phyloP scores from a whole-genome alignment of 495 filamentous ascomycete genomes.

The Neurospora hispaniola region DNA sequence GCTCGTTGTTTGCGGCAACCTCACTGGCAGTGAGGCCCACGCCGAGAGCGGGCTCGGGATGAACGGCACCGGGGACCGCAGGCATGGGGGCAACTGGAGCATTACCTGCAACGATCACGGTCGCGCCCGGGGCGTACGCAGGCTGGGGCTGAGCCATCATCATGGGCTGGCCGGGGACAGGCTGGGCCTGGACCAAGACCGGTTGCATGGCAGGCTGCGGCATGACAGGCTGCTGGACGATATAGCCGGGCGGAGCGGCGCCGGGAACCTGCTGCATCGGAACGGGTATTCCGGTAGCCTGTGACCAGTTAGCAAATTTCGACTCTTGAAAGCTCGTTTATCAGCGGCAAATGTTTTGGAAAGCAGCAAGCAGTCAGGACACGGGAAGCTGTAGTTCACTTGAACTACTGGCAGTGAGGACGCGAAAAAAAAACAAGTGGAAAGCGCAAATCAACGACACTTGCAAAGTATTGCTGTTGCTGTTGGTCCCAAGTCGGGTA shows the following conservation, averaged over 20 bases:
- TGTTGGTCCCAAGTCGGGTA: neutral
- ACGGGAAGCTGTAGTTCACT: neutral
- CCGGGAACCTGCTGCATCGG: constrained; percentile 10
- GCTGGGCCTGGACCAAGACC: constrained; percentile 9
- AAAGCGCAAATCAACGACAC: neutral
- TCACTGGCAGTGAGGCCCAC: constrained; percentile 31
- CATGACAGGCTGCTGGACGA: constrained; percentile 3
- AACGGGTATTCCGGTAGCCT: constrained; percentile 1
- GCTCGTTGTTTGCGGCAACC: constrained; percentile 25
- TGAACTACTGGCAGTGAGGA: neutral
- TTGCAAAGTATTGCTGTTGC: neutral
- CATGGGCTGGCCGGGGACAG: neutral
- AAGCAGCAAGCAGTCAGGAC: neutral
- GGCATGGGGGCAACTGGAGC: constrained; percentile 2
- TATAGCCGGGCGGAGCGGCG: constrained; percentile 3
- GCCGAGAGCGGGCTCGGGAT: constrained; percentile 23
- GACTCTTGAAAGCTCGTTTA: neutral
- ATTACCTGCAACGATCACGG: constrained; percentile 7
- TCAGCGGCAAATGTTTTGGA: neutral
- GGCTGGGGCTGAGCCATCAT: constrained; percentile 1
- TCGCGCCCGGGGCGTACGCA: neutral
- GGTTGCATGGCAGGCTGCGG: constrained; percentile 9
- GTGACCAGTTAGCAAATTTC: neutral
- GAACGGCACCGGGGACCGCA: constrained; percentile 8
- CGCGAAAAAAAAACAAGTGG: neutral